These are phyloP conservation scores for Colletotrichum tamarilloi DNA, from an alignment of 2,329 filamentous ascomycete species.

Conservation along the genomic window DNA sequence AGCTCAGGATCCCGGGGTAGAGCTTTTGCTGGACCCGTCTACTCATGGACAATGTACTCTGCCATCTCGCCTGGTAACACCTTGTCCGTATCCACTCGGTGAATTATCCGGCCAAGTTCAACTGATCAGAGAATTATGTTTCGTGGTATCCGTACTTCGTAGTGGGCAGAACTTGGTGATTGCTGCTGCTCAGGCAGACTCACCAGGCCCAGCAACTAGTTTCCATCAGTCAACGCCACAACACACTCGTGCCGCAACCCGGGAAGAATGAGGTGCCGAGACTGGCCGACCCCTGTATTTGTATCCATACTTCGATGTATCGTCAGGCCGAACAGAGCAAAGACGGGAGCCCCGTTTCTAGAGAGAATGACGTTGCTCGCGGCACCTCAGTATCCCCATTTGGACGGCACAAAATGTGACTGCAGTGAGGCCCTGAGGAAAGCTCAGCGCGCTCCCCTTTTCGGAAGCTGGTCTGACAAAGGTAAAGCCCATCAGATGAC, in stretches of 20 bases:
- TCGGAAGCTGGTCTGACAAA: neutral
- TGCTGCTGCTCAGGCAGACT: conserved; percentile 14
- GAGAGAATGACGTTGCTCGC: conserved; percentile 24
- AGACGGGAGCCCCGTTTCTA: conserved; percentile 1
- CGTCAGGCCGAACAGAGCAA: conserved; percentile 6
- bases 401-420: neutral
- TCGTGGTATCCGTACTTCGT: neutral
- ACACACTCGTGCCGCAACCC: conserved; percentile 24
- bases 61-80: conserved; percentile 29
- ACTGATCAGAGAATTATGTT: neutral
- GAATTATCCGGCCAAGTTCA: conserved; percentile 20
- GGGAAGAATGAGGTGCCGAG: conserved; percentile 25
- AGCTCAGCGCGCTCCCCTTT: conserved; percentile 1
- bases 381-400: conserved; percentile 4
- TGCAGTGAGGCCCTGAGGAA: neutral
- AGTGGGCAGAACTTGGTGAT: neutral
- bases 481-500: conserved; percentile 28
- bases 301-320: neutral
- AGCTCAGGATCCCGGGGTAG: conserved; percentile 31
- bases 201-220: neutral
- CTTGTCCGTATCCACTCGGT: conserved; percentile 22
- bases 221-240: conserved; percentile 23
- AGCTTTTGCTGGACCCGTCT: conserved; percentile 7
- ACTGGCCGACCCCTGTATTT: neutral
- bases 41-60: conserved; percentile 29